Conservation (phyloP, 2,329 filamentous ascomycete genomes). For the Mycosphaerelloides madeirae region DNA sequence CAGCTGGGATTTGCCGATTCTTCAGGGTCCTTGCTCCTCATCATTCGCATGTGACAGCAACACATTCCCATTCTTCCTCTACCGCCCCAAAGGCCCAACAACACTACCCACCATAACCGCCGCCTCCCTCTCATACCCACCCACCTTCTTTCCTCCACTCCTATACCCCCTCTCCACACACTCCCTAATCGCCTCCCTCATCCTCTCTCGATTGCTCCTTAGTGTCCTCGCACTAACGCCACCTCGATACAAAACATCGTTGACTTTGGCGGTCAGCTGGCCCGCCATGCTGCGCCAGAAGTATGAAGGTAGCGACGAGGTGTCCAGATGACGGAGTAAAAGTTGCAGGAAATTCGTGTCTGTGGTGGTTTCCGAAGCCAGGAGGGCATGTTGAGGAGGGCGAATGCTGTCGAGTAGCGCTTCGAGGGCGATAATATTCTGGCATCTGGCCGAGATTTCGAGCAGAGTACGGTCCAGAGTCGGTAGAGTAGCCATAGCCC, state of each 20-base stretch:
- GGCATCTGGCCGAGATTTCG: slow-evolving; percentile 78
- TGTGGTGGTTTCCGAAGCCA: slow-evolving; percentile 34
- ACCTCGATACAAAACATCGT: slow-evolving; percentile 77
- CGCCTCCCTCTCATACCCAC: slow-evolving; percentile 81
- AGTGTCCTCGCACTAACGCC: slow-evolving; percentile 80
- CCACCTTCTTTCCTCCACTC: slow-evolving; percentile 34
- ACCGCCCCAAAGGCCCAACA: slow-evolving; percentile 48
- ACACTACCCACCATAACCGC: slow-evolving; percentile 92
- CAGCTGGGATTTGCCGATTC: background rate
- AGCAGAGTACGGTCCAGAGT: slow-evolving; percentile 74
- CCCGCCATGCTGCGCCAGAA: slow-evolving; percentile 90
- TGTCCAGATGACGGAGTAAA: slow-evolving; percentile 70
- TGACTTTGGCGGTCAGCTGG: slow-evolving; percentile 68
- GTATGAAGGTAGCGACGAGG: slow-evolving; percentile 77
- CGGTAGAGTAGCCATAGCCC: slow-evolving; percentile 74
- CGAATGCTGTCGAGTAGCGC: slow-evolving; percentile 65
- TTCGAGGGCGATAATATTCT: slow-evolving; percentile 87
- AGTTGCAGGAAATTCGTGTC: slow-evolving; percentile 61
- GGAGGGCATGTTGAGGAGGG: slow-evolving; percentile 63
- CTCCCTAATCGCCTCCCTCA: slow-evolving; percentile 73
- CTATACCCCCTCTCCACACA: slow-evolving; percentile 69
- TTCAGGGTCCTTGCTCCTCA: too few relatives aligned
- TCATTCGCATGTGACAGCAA: background rate
- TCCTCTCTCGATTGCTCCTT: slow-evolving; percentile 65
- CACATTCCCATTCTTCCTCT: too few relatives aligned